A percentile compares a stretch with the other conserved stretches of the same genome.
phyloP scores from a whole-genome alignment of 2,329 filamentous ascomycete species.

The Emericellopsis atlantica region DNA sequence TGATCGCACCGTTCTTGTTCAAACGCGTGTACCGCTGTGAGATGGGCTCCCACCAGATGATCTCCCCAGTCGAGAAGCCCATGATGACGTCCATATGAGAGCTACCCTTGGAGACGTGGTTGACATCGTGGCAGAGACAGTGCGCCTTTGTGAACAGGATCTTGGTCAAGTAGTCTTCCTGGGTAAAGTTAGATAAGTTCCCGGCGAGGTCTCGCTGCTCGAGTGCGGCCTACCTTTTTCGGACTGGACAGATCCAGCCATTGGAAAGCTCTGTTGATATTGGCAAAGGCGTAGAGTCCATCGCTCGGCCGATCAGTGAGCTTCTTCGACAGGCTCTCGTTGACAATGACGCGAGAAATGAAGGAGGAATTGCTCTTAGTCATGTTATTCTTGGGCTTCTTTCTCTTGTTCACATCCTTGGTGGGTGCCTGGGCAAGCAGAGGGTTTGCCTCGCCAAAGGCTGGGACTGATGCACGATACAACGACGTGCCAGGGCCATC shows the following conservation, averaged over 20 bases:
- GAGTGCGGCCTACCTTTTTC: constrained; percentile 40
- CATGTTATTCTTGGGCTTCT: constrained; percentile 97
- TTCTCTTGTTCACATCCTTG: constrained; percentile 67
- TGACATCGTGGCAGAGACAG: constrained; percentile 88
- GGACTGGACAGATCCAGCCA: constrained; percentile 83
- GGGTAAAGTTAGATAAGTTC: constrained; percentile 3
- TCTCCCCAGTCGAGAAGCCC: constrained; percentile 92
- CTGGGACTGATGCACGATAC: constrained; percentile 38
- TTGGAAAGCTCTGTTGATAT: constrained; percentile 89
- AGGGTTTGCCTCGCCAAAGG: constrained; percentile 79
- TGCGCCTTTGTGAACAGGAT: constrained; percentile 95
- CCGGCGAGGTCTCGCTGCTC: too few species aligned
- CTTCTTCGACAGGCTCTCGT: constrained; percentile 69
- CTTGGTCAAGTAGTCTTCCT: constrained; percentile 87
- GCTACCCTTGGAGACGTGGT: constrained; percentile 64
- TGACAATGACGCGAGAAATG: constrained; percentile 88
- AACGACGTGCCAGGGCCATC: constrained; percentile 26
- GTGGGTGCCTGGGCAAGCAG: constrained; percentile 49
- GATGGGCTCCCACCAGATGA: constrained; percentile 97
- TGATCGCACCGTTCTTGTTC: constrained; percentile 94
- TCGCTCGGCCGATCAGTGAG: constrained; percentile 66
- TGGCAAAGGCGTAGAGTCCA: constrained; percentile 83
- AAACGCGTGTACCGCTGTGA: constrained; percentile 90
- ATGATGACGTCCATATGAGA: constrained; percentile 84
- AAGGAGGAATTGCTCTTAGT: constrained; percentile 98